Percentiles rank a stretch among this genome's conserved stretches.
Evolutionary conservation across 2,329 filamentous ascomycete genomes (phyloP).

Genomic region (Aspergillus vadensis): DNA sequence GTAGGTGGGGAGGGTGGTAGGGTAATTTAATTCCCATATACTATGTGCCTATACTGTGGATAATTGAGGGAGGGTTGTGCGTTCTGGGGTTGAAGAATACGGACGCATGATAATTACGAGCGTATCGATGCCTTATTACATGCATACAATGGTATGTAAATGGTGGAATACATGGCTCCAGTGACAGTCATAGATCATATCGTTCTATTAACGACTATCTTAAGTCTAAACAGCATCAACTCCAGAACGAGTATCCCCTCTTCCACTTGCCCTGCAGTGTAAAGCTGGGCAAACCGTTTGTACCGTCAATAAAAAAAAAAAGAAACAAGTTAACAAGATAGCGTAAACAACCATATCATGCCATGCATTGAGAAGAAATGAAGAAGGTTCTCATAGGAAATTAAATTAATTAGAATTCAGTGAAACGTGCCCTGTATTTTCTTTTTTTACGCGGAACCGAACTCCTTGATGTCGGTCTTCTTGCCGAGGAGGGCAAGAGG

Average conservation of each 20-base stretch:
- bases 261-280: conserved; percentile 14
- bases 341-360: conserved; percentile 38
- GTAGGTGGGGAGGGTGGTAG: too few species aligned
- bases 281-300: conserved; percentile 15
- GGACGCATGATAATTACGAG: too few species aligned
- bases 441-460: conserved; percentile 42
- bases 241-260: conserved; percentile 21
- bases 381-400: conserved; percentile 28
- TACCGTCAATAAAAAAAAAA: conserved; percentile 30
- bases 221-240: conserved; percentile 15
- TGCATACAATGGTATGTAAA: too few species aligned
- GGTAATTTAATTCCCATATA: too few species aligned
- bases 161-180: not conserved
- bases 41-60: too few species aligned
- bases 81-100: too few species aligned
- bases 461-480: conserved; percentile 64
- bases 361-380: conserved; percentile 42
- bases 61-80: too few species aligned
- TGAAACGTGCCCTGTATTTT: conserved; percentile 10
- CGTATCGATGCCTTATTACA: not conserved
- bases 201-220: conserved; percentile 19
- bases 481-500: conserved; percentile 76
- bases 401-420: conserved; percentile 29
- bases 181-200: conserved; percentile 10
- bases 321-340: conserved; percentile 10